These are phyloP conservation scores for Trypanosoma cruzi DNA, from an alignment of 208 protist species.

Conservation along the genomic window DNA sequence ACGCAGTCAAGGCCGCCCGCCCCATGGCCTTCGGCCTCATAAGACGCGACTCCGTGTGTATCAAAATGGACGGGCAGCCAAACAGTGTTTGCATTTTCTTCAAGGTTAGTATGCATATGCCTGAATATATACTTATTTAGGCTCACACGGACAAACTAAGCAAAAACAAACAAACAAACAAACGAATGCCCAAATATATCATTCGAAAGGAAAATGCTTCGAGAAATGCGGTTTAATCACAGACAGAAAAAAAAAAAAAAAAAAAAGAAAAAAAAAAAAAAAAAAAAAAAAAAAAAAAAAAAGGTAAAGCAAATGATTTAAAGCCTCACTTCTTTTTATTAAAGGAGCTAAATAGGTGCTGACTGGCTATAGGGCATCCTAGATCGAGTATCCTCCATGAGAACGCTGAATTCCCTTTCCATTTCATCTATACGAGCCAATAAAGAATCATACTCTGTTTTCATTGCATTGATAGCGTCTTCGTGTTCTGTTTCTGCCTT, in stretches of 20 bases:
- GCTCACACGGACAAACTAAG: neutral
- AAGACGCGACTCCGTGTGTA: neutral
- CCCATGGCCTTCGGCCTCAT: constrained; percentile 16
- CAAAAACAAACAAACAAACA: neutral
- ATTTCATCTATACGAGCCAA: constrained; percentile 67
- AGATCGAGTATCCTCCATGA: constrained; percentile 39
- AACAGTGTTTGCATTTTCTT: constrained; percentile 19
- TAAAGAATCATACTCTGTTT: constrained; percentile 59
- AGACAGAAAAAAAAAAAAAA: neutral
- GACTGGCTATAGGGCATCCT: neutral
- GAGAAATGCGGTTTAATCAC: no score
- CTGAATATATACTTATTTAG: neutral
- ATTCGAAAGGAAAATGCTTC: no score
- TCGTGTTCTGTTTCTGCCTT: constrained; percentile 56
- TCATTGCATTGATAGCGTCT: constrained; percentile 58
- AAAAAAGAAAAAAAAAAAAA: neutral
- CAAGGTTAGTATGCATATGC: constrained; percentile 20
- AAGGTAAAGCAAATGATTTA: no score
- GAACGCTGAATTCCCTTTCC: constrained; percentile 81
- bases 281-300: constrained; percentile 4
- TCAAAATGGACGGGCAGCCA: neutral
- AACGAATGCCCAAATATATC: no score
- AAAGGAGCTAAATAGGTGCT: neutral
- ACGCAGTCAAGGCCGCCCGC: neutral
- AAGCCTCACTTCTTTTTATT: constrained; percentile 1